Base-by-base conservation (phyloP, 208 protist species). In the Cochliopodium minus region DNA sequence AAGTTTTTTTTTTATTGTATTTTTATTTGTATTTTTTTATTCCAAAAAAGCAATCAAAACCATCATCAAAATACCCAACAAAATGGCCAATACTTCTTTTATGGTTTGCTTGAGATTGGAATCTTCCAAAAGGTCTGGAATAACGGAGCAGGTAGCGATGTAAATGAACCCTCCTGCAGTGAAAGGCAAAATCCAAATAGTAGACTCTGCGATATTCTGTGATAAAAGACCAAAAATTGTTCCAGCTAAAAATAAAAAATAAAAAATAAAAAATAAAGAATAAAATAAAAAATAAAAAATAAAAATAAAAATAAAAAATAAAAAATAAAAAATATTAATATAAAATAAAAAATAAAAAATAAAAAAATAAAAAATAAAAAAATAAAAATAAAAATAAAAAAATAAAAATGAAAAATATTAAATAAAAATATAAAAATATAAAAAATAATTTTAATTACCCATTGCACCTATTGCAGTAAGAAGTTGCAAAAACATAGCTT, bases 401-500 rank as follows among this genome's bases (percentile, higher is more conserved):
- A n/a, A 57, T 11, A 17, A 57, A 57, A 38, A 33, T 57, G 13
- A 13, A 57, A 13, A 57, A 57, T 22, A 48, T 57, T 15, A 57
- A 33, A 17, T 57, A 48, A n/a, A 48, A 57, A 23, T 48, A 57
- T 13, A 57, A 48, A 11, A 57, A 48, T 23, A 57, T 48, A n/a
- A 48, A 48, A n/a, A 57, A 54, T 20, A 57, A 57, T n/a, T 48
- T 54, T 20, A 57, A 33, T 13, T 33, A 17, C 30, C 45, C 52
- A 17, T 57, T 57, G 52, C 56, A 57, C 65, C 68, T 17, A 70
- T n/a, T 7, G 67, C 71, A 6, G 71, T 77, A 39, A 45, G n/a
- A 26, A 74, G 40, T 45, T 77, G 59, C 13, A 42, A 32, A 13
- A 71, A 10, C 49, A 74, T 69, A n/a, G 69, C 69, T 48, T 62